Evolutionary conservation across 2,329 filamentous ascomycete species (phyloP), one percentile per base, ranked within the genome.

Genomic region (Apiospora sp.): DNA sequence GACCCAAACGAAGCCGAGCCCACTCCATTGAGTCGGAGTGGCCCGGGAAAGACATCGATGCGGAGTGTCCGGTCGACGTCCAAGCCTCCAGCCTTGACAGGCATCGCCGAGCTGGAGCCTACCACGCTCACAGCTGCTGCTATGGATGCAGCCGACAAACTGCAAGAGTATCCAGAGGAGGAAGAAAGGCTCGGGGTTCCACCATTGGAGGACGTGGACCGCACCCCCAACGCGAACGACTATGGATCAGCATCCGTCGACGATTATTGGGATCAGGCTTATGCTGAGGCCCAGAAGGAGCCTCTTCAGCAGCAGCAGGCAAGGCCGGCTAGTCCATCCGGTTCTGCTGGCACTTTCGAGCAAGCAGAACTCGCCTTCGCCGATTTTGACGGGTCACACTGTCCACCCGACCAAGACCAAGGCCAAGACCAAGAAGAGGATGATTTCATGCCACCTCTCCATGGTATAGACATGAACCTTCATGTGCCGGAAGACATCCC

Each of bases 361-460:
- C 90, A 93, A 79, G 89, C 89, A 24, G 85, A 90, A 74, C 83
- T 87, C 51, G 89, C 93, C 3, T 96, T 96, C 84, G 88, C 90
- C 58, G 93, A 95, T 80, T 96, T 96, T 79, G 94, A 96, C 79
- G 94, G 94, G 49, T 92, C 92, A 19, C 93, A 96, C 79, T 94
- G 91, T 80, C 87, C 89, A 41, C 88, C 91, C 4, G 87, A 90
- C 8, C 76, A 76, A 30, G 83, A 84, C 22, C 75, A 76, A 30
- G 83, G 84, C 22, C 75, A 77, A 51, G 44, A 41, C 37, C 76
- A 76, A 71, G 77, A 76, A 5, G 72, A 75, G 27, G 51, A 74
- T 1, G 74, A 79, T 24, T 67, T 74, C 19, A 72, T 74, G 24
- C 68, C 73, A 6, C 48, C 78, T 10, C 77, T 80, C 69, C 44